phyloP scores from a whole-genome alignment of 2,329 filamentous ascomycete species.

The Penicillium italicum region DNA sequence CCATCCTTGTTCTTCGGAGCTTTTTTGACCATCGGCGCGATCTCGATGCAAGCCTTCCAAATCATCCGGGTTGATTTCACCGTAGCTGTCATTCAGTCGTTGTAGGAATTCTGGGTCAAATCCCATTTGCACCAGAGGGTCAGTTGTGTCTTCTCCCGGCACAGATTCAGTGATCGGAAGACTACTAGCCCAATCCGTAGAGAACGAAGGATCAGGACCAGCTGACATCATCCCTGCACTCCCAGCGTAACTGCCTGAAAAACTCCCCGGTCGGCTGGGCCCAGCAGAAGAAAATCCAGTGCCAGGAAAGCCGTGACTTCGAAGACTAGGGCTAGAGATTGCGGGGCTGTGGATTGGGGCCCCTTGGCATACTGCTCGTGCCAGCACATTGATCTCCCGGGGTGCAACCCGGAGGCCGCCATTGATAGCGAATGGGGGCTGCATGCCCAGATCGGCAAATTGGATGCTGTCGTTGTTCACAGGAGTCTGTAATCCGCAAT shows the following conservation, averaged over 20 bases:
- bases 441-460: conserved; percentile 40
- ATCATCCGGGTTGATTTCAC: conserved; percentile 31
- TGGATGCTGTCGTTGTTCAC: conserved; percentile 34
- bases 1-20: conserved; percentile 18
- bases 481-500: conserved; percentile 37
- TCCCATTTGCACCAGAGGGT: conserved; percentile 38
- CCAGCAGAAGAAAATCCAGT: conserved; percentile 35
- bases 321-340: conserved; percentile 31
- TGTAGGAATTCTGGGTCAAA: conserved; percentile 40
- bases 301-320: conserved; percentile 30
- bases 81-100: conserved; percentile 34
- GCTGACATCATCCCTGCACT: conserved; percentile 32
- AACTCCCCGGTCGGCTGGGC: conserved; percentile 36
- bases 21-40: conserved; percentile 10
- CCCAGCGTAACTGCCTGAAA: conserved; percentile 35
- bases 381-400: conserved; percentile 32
- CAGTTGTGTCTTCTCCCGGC: conserved; percentile 27
- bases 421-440: conserved; percentile 42
- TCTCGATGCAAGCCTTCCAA: conserved; percentile 29
- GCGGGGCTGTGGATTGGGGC: conserved; percentile 25
- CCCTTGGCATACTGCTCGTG: conserved; percentile 23
- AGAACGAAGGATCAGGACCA: conserved; percentile 25
- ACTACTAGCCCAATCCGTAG: conserved; percentile 35
- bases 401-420: conserved; percentile 36
- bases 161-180: conserved; percentile 32